These are phyloP conservation scores for Pigoraptor vietnamica DNA, from an alignment of 78 protist genomes.

Conservation along the genomic window DNA sequence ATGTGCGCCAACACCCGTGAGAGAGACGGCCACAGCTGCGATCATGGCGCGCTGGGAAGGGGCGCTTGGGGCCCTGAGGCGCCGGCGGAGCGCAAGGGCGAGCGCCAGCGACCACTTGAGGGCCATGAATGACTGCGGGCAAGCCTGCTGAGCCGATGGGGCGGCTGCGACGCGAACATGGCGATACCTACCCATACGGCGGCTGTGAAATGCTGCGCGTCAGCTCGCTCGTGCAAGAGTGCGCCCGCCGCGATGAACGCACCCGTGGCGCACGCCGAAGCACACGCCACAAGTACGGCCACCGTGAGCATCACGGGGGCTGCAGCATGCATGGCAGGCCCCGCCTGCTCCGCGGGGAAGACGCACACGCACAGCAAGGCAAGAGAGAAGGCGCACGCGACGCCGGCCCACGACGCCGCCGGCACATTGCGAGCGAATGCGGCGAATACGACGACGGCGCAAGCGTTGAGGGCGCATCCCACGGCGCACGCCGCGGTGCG, in stretches of 20 bases:
- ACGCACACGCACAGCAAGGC: neutral
- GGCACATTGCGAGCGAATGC: neutral
- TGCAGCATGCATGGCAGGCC: neutral
- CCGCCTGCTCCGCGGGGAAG: neutral
- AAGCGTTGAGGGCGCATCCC: neutral
- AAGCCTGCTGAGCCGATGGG: neutral
- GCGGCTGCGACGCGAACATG: neutral
- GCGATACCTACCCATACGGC: neutral
- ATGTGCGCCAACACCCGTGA: neutral
- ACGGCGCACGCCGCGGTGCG: neutral
- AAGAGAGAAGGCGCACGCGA: neutral
- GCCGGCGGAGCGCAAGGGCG: neutral
- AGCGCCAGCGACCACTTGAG: neutral
- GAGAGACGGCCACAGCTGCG: neutral
- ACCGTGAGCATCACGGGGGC: neutral
- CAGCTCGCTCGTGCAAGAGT: neutral
- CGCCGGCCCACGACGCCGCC: neutral
- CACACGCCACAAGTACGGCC: neutral
- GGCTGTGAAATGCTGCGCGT: neutral
- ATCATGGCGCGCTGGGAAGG: neutral
- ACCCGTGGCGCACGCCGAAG: neutral
- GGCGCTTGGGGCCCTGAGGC: neutral
- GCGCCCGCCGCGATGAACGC: neutral
- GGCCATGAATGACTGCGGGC: neutral
- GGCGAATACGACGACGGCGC: neutral